A percentile compares a stretch with the other conserved stretches of the same genome.
phyloP scores from a whole-genome alignment of 2,329 filamentous ascomycete species.

The Penicillium sp. region DNA sequence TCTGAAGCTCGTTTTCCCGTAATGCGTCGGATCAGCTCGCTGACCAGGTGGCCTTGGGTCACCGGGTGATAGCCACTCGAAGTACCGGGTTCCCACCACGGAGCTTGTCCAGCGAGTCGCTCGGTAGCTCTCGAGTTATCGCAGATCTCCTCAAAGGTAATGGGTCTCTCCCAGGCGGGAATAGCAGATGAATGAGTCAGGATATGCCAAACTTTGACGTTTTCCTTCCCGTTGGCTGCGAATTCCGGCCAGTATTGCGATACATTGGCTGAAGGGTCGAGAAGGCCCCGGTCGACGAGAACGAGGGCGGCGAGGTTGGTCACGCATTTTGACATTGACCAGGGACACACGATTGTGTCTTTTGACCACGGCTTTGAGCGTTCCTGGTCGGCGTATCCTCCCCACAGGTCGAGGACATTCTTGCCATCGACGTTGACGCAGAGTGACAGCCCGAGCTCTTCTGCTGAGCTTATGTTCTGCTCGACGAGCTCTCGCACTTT shows the following conservation, averaged over 20 bases:
- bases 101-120: conserved; percentile 42
- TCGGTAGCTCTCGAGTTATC: conserved; percentile 31
- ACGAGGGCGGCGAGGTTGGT: conserved; percentile 39
- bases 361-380: conserved; percentile 37
- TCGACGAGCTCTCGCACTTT: conserved; percentile 34
- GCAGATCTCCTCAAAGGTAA: conserved; percentile 35
- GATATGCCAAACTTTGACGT: conserved; percentile 42
- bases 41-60: conserved; percentile 19
- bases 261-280: conserved; percentile 40
- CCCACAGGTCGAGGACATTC: conserved; percentile 48
- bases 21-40: conserved; percentile 16
- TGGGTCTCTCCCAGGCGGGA: conserved; percentile 34
- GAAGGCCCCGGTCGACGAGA: conserved; percentile 41
- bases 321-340: conserved; percentile 44
- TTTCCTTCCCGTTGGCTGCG: conserved; percentile 41
- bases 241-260: conserved; percentile 51
- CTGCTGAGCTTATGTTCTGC: conserved; percentile 32
- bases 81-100: conserved; percentile 48
- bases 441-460: conserved; percentile 43
- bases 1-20: conserved; percentile 12
- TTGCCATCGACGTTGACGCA: conserved; percentile 43
- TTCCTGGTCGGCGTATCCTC: conserved; percentile 36
- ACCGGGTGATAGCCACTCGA: conserved; percentile 45
- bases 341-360: conserved; percentile 44
- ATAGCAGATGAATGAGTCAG: conserved; percentile 42